A percentile compares a stretch with the other conserved stretches of the same genome.
Conservation (phyloP, 306 rosid genomes). For the Rosa multiflora region DNA sequence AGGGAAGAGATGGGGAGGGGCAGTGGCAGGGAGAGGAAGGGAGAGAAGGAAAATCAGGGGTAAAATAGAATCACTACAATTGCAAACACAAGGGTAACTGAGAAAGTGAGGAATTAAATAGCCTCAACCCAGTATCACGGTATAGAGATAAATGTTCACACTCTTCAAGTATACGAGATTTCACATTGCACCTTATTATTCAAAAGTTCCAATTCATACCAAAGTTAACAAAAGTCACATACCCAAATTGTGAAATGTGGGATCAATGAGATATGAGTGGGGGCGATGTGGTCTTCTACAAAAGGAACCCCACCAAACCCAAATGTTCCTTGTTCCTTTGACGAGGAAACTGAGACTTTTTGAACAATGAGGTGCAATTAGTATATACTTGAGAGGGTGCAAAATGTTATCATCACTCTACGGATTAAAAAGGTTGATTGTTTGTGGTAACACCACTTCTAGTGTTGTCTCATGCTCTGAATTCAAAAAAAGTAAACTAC, state of each 20-base stretch:
- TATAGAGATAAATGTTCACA: neutral
- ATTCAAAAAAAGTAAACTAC: neutral
- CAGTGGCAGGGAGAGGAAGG: neutral
- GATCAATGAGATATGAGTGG: neutral
- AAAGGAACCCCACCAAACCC: neutral
- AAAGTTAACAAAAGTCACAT: neutral
- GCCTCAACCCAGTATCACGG: neutral
- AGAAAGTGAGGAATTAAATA: neutral
- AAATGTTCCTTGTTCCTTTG: neutral
- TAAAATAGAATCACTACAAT: neutral
- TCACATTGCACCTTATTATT: neutral
- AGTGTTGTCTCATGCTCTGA: neutral
- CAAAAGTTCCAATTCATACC: neutral
- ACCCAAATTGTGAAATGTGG: neutral
- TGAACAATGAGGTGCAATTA: neutral
- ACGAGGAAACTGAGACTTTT: neutral
- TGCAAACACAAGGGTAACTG: neutral
- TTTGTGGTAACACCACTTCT: neutral
- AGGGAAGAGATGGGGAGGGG: neutral
- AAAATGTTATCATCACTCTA: neutral
- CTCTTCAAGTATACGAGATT: neutral
- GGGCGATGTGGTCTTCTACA: neutral
- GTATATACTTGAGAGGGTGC: neutral
- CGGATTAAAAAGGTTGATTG: neutral
- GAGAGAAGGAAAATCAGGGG: neutral